Evolutionary conservation across 2,329 filamentous ascomycete genomes (phyloP).

Genomic region (Xylariaceae sp.): DNA sequence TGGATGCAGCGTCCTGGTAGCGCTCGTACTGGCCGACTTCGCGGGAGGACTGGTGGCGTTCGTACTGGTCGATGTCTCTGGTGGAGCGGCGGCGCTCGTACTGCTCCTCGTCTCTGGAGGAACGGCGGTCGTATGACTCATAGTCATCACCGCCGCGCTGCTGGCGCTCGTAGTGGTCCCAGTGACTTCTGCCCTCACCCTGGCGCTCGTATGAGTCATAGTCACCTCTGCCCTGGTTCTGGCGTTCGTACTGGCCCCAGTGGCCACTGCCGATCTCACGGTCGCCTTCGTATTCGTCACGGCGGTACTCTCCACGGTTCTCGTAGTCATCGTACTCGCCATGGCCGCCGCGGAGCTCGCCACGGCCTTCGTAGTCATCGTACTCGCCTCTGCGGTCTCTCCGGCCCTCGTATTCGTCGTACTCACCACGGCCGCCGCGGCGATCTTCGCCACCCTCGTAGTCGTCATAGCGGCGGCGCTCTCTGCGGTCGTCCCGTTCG

Average conservation of each 20-base stretch:
- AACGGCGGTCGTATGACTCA: background rate
- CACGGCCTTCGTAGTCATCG: background rate
- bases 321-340: background rate
- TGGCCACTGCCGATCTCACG: background rate
- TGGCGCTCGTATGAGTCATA: background rate
- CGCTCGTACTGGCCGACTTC: conserved; percentile 48
- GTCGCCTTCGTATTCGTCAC: background rate
- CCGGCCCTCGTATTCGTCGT: conserved; percentile 51
- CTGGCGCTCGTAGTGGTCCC: background rate
- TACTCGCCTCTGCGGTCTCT: conserved; percentile 16
- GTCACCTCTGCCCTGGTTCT: background rate
- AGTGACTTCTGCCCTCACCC: background rate
- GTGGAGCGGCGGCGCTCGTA: background rate
- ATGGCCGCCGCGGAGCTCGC: too few relatives aligned
- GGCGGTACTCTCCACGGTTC: background rate
- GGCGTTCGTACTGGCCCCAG: background rate
- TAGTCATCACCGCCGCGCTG: background rate
- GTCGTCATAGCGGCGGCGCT: background rate
- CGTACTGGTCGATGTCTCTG: background rate
- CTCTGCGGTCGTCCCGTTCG: conserved; percentile 30
- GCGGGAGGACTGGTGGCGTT: background rate
- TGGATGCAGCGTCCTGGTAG: conserved; percentile 66
- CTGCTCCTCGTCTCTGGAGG: background rate
- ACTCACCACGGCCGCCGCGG: conserved; percentile 43
- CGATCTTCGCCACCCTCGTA: background rate